A percentile compares a stretch with the other conserved stretches of the same genome.
These are phyloP conservation scores for Phaffomyces antillensis DNA, from an alignment of 805 yeast species.

Conservation along the genomic window DNA sequence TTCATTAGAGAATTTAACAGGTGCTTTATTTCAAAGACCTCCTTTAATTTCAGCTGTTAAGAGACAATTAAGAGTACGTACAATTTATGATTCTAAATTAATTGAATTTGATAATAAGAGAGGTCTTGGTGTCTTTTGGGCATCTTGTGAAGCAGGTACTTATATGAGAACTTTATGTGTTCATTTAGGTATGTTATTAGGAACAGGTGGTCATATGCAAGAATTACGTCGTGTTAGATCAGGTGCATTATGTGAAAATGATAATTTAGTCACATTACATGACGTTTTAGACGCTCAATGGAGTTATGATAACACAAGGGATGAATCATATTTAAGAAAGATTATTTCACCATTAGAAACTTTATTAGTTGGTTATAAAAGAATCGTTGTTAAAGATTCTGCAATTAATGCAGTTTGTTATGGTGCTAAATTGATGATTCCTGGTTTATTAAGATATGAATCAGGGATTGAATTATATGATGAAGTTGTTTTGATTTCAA, in stretches of 20 bases:
- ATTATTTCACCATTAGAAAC: constrained; percentile 94
- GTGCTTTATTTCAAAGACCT: constrained; percentile 98
- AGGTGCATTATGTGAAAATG: constrained; percentile 89
- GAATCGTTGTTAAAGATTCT: constrained; percentile 90
- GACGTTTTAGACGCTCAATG: constrained; percentile 98
- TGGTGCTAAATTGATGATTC: constrained; percentile 98
- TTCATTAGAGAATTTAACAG: constrained; percentile 88
- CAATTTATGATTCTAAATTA: constrained; percentile 92
- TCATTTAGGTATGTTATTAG: constrained; percentile 95
- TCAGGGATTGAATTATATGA: constrained; percentile 95
- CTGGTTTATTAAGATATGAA: constrained; percentile 95
- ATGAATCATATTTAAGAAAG: constrained; percentile 90
- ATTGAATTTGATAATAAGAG: constrained; percentile 96
- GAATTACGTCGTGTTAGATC: constrained; percentile 98
- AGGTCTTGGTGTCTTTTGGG: constrained; percentile 98
- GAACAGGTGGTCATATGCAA: constrained; percentile 99
- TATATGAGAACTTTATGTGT: constrained; percentile 99
- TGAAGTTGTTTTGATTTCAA: constrained; percentile 95
- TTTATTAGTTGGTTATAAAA: constrained; percentile 87
- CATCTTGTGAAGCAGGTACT: constrained; percentile 99
- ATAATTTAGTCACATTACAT: constrained; percentile 90
- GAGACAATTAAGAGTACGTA: constrained; percentile 97
- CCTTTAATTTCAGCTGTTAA: constrained; percentile 98
- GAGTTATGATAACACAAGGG: constrained; percentile 94
- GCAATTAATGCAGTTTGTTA: constrained; percentile 98